Conservation (phyloP, 805 yeast genomes). For the Yamadazyma laniorum region DNA sequence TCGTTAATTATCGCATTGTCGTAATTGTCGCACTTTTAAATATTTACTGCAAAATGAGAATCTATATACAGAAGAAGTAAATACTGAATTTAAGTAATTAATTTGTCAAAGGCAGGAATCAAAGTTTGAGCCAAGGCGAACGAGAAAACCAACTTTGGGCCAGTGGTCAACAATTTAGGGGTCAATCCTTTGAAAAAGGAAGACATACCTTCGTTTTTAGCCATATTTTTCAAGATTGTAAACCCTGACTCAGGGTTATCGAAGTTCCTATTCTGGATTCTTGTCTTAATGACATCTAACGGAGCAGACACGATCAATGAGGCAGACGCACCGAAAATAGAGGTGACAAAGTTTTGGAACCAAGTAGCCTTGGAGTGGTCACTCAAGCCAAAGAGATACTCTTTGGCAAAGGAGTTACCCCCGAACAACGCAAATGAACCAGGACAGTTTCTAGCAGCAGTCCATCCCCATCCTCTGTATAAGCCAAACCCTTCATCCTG, state of each 20-base stretch:
- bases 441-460: conserved; percentile 99
- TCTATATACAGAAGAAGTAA: conserved; percentile 6
- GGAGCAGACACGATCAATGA: conserved; percentile 97
- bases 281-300: conserved; percentile 94
- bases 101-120: conserved; percentile 90
- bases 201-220: conserved; percentile 82
- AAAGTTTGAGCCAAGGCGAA: conserved; percentile 96
- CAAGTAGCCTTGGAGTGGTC: conserved; percentile 93
- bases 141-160: conserved; percentile 97
- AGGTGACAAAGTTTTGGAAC: conserved; percentile 91
- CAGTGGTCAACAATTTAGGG: conserved; percentile 95
- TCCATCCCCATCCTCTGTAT: conserved; percentile 99
- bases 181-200: conserved; percentile 96
- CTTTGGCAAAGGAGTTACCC: conserved; percentile 98
- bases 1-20: too few species aligned
- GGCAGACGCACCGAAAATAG: conserved; percentile 95
- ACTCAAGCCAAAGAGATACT: conserved; percentile 78
- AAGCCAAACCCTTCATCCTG: conserved; percentile 90
- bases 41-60: too few species aligned
- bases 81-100: conserved; percentile 37
- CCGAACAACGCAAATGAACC: conserved; percentile 98
- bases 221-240: conserved; percentile 89
- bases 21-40: too few species aligned
- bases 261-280: conserved; percentile 95
- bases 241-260: conserved; percentile 95